phyloP scores from a whole-genome alignment of 2,329 filamentous ascomycete species.

The Curvularia spicifera region DNA sequence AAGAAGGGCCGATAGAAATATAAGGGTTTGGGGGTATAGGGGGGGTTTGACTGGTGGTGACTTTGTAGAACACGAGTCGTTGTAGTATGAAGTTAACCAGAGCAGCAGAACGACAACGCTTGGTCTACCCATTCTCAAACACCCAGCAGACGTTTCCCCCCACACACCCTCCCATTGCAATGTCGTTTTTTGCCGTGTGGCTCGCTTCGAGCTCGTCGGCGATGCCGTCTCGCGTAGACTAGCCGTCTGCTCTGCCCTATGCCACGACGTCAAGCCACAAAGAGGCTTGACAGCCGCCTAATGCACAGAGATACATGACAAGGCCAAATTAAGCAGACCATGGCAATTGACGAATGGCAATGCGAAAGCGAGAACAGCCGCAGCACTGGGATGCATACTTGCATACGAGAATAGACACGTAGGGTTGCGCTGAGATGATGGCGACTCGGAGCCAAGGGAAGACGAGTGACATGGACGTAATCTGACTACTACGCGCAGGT shows the following conservation, averaged over 20 bases:
- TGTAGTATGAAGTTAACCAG: not conserved
- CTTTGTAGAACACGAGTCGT: not conserved
- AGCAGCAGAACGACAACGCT: not conserved
- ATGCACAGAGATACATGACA: not conserved
- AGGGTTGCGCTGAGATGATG: slow-evolving; percentile 10
- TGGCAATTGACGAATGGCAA: slow-evolving; percentile 16
- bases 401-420: slow-evolving; percentile 21
- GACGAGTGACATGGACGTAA: not conserved
- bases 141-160: not conserved
- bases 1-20: not conserved
- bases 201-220: slow-evolving; percentile 12
- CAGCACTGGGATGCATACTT: slow-evolving; percentile 16
- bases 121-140: not conserved
- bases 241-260: slow-evolving; percentile 7
- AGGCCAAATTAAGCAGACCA: slow-evolving; percentile 17
- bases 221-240: slow-evolving; percentile 19
- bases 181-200: not conserved
- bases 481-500: not conserved
- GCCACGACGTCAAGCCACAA: slow-evolving; percentile 17
- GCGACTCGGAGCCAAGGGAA: not conserved
- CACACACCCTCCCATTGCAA: not conserved
- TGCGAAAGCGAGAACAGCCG: slow-evolving; percentile 13
- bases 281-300: slow-evolving; percentile 15
- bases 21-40: not conserved
- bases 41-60: not conserved